Percentiles rank a stretch among this genome's conserved stretches.
Conservation (phyloP, 768 basidiomycete species). For the Pleurotus djamor region DNA sequence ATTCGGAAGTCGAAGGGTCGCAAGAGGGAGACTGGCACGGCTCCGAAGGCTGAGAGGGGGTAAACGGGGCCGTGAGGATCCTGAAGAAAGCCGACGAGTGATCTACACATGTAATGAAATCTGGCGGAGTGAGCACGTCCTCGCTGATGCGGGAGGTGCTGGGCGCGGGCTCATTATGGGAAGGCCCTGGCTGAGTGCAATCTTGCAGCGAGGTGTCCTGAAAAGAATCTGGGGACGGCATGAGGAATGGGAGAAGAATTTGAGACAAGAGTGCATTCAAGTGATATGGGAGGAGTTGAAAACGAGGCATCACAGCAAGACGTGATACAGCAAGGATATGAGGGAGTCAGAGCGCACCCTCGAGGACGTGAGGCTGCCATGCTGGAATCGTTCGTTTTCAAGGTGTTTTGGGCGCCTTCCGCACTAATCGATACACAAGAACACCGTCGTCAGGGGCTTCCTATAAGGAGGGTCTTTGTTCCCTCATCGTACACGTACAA, state of each 20-base stretch:
- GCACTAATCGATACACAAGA: conserved; percentile 1
- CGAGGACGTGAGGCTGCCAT: conserved; percentile 5
- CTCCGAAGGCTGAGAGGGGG: conserved; percentile 1
- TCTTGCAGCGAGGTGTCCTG: neutral
- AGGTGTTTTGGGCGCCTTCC: conserved; percentile 4
- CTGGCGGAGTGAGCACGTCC: neutral
- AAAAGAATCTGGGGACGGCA: conserved; percentile 1
- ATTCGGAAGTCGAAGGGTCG: neutral
- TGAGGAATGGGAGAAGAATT: conserved; percentile 4
- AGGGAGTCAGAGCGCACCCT: conserved; percentile 1
- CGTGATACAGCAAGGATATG: neutral
- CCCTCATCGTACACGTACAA: neutral
- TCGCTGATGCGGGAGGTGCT: neutral
- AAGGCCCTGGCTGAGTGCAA: neutral
- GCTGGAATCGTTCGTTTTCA: conserved; percentile 8
- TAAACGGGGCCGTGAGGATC: conserved; percentile 11
- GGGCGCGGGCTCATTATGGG: neutral
- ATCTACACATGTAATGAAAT: conserved; percentile 9
- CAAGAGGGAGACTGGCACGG: neutral
- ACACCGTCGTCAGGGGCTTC: conserved; percentile 1
- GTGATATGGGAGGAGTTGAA: conserved; percentile 7
- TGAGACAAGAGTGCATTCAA: neutral
- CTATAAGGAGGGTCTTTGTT: neutral
- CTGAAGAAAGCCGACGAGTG: conserved; percentile 10
- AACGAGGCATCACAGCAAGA: conserved; percentile 2